A percentile compares a stretch with the other conserved stretches of the same genome.
Evolutionary conservation across 2,329 filamentous ascomycete species (phyloP).

Genomic region (Nannizzia gypsea): DNA sequence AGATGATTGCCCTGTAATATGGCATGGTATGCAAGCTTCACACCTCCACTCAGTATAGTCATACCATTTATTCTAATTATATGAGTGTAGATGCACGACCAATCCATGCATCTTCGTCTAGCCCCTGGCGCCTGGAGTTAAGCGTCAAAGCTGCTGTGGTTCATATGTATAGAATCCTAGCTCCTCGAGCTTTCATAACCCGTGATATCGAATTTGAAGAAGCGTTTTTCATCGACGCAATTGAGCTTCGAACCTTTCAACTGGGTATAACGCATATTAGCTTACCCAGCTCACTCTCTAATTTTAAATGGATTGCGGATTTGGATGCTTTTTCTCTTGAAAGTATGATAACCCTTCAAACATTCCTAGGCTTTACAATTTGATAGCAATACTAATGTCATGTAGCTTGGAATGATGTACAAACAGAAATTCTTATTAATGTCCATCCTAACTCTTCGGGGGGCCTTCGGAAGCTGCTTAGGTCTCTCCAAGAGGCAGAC

Average conservation of each 20-base stretch:
- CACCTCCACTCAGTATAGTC: neutral
- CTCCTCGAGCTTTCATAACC: constrained; percentile 63
- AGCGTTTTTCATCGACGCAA: constrained; percentile 50
- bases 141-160: constrained; percentile 54
- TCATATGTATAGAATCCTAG: constrained; percentile 61
- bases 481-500: constrained; percentile 63
- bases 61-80: constrained; percentile 1
- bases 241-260: constrained; percentile 44
- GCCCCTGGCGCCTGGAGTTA: constrained; percentile 55
- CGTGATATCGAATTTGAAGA: constrained; percentile 60
- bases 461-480: constrained; percentile 62
- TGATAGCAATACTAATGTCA: constrained; percentile 11
- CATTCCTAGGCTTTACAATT: neutral
- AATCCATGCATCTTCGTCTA: constrained; percentile 58
- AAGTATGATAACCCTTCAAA: constrained; percentile 34
- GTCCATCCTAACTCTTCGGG: constrained; percentile 59
- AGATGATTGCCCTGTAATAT: constrained; percentile 51
- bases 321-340: constrained; percentile 61
- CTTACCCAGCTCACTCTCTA: constrained; percentile 52
- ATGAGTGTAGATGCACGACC: constrained; percentile 54
- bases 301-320: constrained; percentile 63
- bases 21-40: constrained; percentile 43
- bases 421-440: constrained; percentile 73
- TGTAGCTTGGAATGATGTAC: constrained; percentile 63
- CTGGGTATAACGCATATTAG: constrained; percentile 57